A percentile compares a stretch with the other conserved stretches of the same genome.
These are phyloP conservation scores for Chlamydomonas sphaeroides DNA, from an alignment of 139 green algal species.

Conservation along the genomic window DNA sequence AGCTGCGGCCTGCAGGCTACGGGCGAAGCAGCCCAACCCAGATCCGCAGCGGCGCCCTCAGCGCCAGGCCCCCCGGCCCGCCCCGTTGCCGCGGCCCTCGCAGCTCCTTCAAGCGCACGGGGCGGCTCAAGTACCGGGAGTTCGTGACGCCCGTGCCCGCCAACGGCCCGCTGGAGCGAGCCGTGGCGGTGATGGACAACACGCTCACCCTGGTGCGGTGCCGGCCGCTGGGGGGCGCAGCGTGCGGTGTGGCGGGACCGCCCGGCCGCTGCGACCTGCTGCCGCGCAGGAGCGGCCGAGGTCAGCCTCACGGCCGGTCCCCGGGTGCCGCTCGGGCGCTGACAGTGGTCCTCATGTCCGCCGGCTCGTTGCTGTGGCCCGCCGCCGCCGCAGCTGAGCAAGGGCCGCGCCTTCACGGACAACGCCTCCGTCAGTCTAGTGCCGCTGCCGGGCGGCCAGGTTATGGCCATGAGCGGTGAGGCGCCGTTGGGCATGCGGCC, in stretches of 20 bases:
- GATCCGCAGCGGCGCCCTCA: too few species aligned
- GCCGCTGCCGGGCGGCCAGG: constrained; percentile 46
- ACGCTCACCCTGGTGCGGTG: constrained; percentile 29
- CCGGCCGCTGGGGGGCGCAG: too few species aligned
- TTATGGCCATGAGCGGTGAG: constrained; percentile 62
- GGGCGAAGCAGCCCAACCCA: background rate
- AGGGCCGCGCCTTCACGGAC: constrained; percentile 63
- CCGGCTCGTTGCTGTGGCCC: background rate
- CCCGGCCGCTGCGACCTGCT: too few species aligned
- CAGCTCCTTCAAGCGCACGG: constrained; percentile 46
- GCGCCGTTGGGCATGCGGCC: too few species aligned
- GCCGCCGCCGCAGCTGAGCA: background rate
- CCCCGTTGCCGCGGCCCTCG: background rate
- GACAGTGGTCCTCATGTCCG: background rate
- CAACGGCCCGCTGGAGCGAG: constrained; percentile 27
- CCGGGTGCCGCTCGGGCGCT: constrained; percentile 1
- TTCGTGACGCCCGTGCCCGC: constrained; percentile 61
- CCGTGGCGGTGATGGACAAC: constrained; percentile 15
- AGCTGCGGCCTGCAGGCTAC: background rate
- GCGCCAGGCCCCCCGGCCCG: too few species aligned
- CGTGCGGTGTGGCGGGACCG: too few species aligned
- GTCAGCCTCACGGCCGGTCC: too few species aligned
- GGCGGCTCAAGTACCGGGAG: constrained; percentile 65
- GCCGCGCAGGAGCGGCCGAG: too few species aligned
- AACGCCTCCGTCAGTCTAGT: constrained; percentile 80